These are phyloP conservation scores for Colletotrichum sp. DNA, from an alignment of 2,329 filamentous ascomycete genomes.

Conservation along the genomic window DNA sequence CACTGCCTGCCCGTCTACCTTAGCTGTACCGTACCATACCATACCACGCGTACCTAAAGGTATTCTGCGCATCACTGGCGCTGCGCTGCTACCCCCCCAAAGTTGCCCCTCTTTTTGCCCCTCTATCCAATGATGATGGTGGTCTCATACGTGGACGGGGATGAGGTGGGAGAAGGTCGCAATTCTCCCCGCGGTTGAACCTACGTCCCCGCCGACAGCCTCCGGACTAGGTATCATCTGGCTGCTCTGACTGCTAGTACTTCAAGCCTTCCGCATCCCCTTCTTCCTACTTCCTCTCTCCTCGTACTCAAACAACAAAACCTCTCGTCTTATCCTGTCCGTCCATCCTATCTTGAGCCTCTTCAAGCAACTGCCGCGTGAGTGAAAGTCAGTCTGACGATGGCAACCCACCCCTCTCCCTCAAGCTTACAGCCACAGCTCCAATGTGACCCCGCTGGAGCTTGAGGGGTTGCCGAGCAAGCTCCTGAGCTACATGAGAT, in stretches of 20 bases:
- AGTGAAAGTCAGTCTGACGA: background rate
- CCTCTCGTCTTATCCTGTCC: background rate
- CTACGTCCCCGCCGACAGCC: conserved; percentile 21
- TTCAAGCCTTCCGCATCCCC: conserved; percentile 1
- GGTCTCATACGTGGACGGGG: background rate
- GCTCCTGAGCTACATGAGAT: conserved; percentile 9
- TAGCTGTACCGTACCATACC: background rate
- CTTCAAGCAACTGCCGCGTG: background rate
- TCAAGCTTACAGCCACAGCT: background rate
- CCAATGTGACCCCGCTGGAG: background rate
- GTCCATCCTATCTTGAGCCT: background rate
- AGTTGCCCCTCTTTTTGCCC: conserved; percentile 18
- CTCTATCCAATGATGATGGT: conserved; percentile 14
- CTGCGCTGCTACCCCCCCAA: background rate
- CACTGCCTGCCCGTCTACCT: background rate
- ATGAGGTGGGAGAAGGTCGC: conserved; percentile 6
- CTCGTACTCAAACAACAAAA: background rate
- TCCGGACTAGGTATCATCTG: conserved; percentile 20
- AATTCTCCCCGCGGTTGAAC: conserved; percentile 21
- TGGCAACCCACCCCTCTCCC: background rate
- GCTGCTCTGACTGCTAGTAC: conserved; percentile 16
- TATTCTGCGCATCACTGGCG: conserved; percentile 21
- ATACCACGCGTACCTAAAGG: background rate
- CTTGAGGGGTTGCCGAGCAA: background rate
- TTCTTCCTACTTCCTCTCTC: background rate